These are phyloP conservation scores for Basipetospora chlamydospora DNA, from an alignment of 2,329 filamentous ascomycete genomes.

Conservation along the genomic window DNA sequence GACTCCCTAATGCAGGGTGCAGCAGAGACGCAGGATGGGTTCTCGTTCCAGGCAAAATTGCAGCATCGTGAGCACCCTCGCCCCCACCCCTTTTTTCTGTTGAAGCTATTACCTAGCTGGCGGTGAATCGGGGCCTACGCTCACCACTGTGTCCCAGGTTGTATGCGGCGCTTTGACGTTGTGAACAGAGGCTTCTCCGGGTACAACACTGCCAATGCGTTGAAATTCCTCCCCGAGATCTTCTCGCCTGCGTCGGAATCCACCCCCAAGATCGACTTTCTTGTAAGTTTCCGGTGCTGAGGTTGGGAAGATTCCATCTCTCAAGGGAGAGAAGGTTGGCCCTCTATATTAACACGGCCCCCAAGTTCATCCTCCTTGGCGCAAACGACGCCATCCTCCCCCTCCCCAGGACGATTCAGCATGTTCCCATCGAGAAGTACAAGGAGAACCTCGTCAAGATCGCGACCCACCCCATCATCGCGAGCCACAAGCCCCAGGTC, in stretches of 20 bases:
- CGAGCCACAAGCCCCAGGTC: slow-evolving; percentile 55
- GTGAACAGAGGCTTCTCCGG: slow-evolving; percentile 80
- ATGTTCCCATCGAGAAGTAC: slow-evolving; percentile 59
- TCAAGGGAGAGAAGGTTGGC: background rate
- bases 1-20: slow-evolving; percentile 74
- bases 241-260: slow-evolving; percentile 49
- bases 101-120: too few species aligned
- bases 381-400: slow-evolving; percentile 77
- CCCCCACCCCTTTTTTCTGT: background rate
- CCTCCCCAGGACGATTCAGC: slow-evolving; percentile 48
- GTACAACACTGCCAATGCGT: slow-evolving; percentile 65
- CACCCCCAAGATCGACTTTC: slow-evolving; percentile 48
- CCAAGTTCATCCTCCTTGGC: slow-evolving; percentile 64
- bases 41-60: slow-evolving; percentile 59
- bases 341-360: background rate
- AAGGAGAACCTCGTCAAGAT: slow-evolving; percentile 58
- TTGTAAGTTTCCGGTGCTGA: slow-evolving; percentile 31
- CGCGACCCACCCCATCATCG: slow-evolving; percentile 54
- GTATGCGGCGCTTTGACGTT: slow-evolving; percentile 66
- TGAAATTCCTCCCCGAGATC: slow-evolving; percentile 53
- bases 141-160: slow-evolving; percentile 32
- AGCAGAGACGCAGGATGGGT: slow-evolving; percentile 46
- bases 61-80: slow-evolving; percentile 42
- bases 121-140: too few species aligned
- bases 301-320: background rate